phyloP scores from a whole-genome alignment of 2,329 filamentous ascomycete species.

The Epichloe uncinata region DNA sequence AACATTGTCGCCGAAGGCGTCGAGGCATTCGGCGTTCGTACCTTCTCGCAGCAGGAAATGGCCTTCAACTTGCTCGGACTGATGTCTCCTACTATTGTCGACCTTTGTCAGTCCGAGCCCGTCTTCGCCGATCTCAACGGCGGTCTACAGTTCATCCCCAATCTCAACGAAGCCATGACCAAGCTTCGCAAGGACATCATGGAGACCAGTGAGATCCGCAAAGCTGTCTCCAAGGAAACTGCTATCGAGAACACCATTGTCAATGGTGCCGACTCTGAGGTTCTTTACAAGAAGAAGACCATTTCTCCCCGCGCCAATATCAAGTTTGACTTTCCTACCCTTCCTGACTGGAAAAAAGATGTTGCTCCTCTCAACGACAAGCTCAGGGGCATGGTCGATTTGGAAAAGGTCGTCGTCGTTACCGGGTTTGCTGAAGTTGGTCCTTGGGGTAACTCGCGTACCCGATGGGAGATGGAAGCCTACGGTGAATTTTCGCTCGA shows the following conservation, averaged over 20 bases:
- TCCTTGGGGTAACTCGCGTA: slow-evolving; percentile 96
- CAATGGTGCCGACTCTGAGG: slow-evolving; percentile 85
- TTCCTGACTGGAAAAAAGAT: slow-evolving; percentile 86
- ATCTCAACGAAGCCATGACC: slow-evolving; percentile 89
- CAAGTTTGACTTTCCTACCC: slow-evolving; percentile 86
- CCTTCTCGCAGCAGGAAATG: slow-evolving; percentile 99
- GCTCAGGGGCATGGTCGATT: slow-evolving; percentile 95
- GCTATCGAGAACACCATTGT: slow-evolving; percentile 94
- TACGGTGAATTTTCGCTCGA: slow-evolving; percentile 94
- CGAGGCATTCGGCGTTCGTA: slow-evolving; percentile 91
- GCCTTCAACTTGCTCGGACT: slow-evolving; percentile 95
- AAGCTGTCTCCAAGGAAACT: slow-evolving; percentile 89
- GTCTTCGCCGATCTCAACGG: slow-evolving; percentile 97
- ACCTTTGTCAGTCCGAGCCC: slow-evolving; percentile 89
- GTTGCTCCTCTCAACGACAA: slow-evolving; percentile 76
- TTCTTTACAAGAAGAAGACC: slow-evolving; percentile 85
- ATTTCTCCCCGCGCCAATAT: slow-evolving; percentile 93
- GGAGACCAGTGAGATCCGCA: slow-evolving; percentile 86
- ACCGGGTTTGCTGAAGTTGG: slow-evolving; percentile 94
- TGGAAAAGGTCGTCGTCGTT: slow-evolving; percentile 95
- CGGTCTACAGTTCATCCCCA: slow-evolving; percentile 91
- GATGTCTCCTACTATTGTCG: slow-evolving; percentile 87
- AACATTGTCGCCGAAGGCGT: slow-evolving; percentile 96
- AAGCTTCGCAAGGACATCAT: slow-evolving; percentile 87
- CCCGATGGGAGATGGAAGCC: slow-evolving; percentile 98